A percentile compares a stretch with the other conserved stretches of the same genome.
phyloP scores from a whole-genome alignment of 805 yeast genomes.

The Pichia exigua region DNA sequence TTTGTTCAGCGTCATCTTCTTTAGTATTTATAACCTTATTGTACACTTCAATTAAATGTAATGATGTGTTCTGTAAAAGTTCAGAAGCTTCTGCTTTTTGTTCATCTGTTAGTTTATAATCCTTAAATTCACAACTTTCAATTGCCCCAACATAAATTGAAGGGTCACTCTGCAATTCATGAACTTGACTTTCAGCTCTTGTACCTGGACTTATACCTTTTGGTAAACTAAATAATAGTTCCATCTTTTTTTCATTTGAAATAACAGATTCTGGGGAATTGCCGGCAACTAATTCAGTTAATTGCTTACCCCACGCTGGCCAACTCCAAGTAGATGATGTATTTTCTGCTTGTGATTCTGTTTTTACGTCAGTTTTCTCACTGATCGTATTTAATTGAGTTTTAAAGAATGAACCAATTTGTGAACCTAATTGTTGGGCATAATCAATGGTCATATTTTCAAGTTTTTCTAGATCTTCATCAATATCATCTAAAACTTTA shows the following conservation, averaged over 20 bases:
- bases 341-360: conserved; percentile 1
- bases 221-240: conserved; percentile 38
- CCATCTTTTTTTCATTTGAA: conserved; percentile 29
- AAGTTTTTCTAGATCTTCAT: conserved; percentile 61
- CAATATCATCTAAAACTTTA: conserved; percentile 61
- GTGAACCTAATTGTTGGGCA: conserved; percentile 47
- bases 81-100: conserved; percentile 34
- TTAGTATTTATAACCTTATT: conserved; percentile 53
- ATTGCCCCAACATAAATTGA: conserved; percentile 33
- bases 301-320: conserved; percentile 7
- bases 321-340: conserved; percentile 10
- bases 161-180: conserved; percentile 43
- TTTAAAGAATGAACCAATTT: conserved; percentile 46
- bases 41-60: conserved; percentile 48
- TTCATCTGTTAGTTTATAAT: conserved; percentile 39
- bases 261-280: conserved; percentile 10
- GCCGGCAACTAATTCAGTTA: conserved; percentile 1
- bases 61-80: conserved; percentile 37
- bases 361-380: background rate
- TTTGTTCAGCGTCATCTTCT: background rate
- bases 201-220: conserved; percentile 34
- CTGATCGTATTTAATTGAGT: background rate
- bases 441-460: conserved; percentile 64
- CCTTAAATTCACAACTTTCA: conserved; percentile 29
- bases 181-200: conserved; percentile 58